A percentile compares a stretch with the other conserved stretches of the same genome.
phyloP scores from a whole-genome alignment of 306 rosid species.

The Prunus fruticosa region DNA sequence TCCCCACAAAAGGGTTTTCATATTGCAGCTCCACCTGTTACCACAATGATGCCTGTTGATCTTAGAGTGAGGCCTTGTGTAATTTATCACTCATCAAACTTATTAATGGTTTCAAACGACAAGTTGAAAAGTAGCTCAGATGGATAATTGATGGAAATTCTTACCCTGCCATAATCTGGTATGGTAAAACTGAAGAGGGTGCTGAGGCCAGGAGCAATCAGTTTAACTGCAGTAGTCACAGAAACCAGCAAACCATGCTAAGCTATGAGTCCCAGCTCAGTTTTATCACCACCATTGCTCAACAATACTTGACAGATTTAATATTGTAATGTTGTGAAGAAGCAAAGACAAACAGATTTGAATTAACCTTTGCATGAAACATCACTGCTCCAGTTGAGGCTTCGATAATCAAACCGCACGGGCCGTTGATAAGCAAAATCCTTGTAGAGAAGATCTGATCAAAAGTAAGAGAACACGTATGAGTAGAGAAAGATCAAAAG shows the following conservation, averaged over 20 bases:
- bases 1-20: constrained; percentile 38
- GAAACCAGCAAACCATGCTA: constrained; percentile 18
- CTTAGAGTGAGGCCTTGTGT: not conserved
- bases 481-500: not conserved
- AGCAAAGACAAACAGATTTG: not conserved
- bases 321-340: not conserved
- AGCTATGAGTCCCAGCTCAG: constrained; percentile 5
- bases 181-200: constrained; percentile 35
- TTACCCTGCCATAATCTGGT: constrained; percentile 61
- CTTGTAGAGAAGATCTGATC: constrained; percentile 57
- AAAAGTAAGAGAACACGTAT: constrained; percentile 11
- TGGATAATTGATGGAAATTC: not conserved
- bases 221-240: constrained; percentile 41
- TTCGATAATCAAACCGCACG: constrained; percentile 37
- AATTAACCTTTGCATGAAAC: constrained; percentile 52
- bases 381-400: constrained; percentile 51
- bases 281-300: not conserved
- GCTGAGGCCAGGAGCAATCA: constrained; percentile 56
- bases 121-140: not conserved
- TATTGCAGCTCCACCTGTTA: constrained; percentile 60
- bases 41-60: not conserved
- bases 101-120: not conserved
- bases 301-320: not conserved
- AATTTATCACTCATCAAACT: not conserved
- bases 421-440: constrained; percentile 46